Evolutionary conservation across 192 early-diverging fungal species (phyloP).

Genomic region (Coemansia sp.): DNA sequence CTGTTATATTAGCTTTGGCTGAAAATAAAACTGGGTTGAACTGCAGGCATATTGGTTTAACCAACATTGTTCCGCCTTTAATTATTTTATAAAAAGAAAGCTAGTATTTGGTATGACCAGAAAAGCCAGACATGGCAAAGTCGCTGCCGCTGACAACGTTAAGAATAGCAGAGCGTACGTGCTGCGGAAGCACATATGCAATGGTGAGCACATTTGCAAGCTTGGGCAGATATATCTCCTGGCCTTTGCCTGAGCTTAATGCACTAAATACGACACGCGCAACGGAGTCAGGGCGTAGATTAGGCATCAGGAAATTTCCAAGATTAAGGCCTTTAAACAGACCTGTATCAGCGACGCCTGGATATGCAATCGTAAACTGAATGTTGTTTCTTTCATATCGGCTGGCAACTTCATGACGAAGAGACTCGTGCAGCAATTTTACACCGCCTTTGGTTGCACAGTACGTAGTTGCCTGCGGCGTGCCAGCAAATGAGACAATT

Average conservation of each 20-base stretch:
- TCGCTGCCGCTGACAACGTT: slow-evolving; percentile 27
- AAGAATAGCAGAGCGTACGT: slow-evolving; percentile 12
- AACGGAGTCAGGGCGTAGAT: slow-evolving; percentile 60
- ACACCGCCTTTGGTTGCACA: slow-evolving; percentile 79
- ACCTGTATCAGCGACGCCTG: slow-evolving; percentile 69
- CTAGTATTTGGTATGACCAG: slow-evolving; percentile 43
- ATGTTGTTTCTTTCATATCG: slow-evolving; percentile 65
- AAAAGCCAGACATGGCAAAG: slow-evolving; percentile 32
- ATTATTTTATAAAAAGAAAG: no score
- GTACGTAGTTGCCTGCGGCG: slow-evolving; percentile 67
- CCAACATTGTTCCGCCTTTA: no score
- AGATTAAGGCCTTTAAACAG: slow-evolving; percentile 70
- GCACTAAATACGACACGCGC: slow-evolving; percentile 59
- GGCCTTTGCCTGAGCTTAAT: slow-evolving; percentile 54
- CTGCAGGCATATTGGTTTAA: no score
- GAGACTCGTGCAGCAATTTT: slow-evolving; percentile 67
- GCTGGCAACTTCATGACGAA: slow-evolving; percentile 70
- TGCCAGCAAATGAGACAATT: slow-evolving; percentile 45
- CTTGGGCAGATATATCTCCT: slow-evolving; percentile 52
- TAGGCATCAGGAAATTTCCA: slow-evolving; percentile 64
- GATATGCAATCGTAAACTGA: slow-evolving; percentile 67
- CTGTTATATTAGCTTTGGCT: no score
- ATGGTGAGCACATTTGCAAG: slow-evolving; percentile 17
- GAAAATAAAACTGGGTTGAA: no score
- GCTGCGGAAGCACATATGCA: slow-evolving; percentile 16